phyloP scores from a whole-genome alignment of 129 eudicot species.

The Smallanthus sonchifolius region DNA sequence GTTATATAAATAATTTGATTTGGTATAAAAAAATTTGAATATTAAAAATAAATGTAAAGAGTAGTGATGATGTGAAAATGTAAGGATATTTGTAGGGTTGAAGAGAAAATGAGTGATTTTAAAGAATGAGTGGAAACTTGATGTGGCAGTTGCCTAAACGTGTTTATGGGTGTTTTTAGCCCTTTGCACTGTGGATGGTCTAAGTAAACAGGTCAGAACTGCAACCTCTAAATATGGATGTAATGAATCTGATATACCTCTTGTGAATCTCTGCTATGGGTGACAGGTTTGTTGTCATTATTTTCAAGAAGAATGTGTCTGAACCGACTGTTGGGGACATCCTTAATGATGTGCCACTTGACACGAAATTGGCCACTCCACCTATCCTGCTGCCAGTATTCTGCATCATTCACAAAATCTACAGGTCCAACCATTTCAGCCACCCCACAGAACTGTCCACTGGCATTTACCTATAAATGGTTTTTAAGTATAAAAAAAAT shows the following conservation, averaged over 20 bases:
- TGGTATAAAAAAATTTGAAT: no score
- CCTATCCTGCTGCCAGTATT: constrained; percentile 97
- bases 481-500: background rate
- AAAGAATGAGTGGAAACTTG: no score
- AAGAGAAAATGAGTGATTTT: no score
- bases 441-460: constrained; percentile 94
- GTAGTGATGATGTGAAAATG: no score
- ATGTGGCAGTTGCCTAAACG: no score
- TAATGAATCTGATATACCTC: constrained; percentile 46
- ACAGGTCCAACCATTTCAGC: constrained; percentile 95
- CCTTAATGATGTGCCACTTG: constrained; percentile 84
- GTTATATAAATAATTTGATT: no score
- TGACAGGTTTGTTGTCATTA: constrained; percentile 91
- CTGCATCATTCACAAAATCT: constrained; percentile 81
- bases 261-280: constrained; percentile 97
- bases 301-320: constrained; percentile 89
- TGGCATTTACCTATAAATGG: constrained; percentile 69
- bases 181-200: no score
- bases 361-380: constrained; percentile 97
- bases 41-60: no score
- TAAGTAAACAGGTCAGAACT: background rate
- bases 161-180: no score
- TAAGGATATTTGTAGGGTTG: no score
- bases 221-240: background rate
- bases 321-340: constrained; percentile 80